These are phyloP conservation scores for Hypericum androsaemum DNA, from an alignment of 345 rosid species.

Conservation along the genomic window DNA sequence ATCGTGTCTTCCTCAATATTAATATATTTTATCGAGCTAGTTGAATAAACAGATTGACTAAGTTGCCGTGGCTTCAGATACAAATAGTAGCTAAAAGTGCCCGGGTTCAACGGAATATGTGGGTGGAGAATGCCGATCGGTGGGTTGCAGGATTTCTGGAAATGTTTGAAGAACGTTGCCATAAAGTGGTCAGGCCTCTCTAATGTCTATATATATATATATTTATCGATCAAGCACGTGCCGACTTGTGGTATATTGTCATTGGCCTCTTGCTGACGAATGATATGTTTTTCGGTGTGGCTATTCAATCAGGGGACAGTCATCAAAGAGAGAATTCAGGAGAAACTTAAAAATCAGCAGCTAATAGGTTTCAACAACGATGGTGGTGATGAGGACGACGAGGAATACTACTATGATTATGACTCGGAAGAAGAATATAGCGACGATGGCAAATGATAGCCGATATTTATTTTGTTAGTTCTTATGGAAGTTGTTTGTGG, in stretches of 20 bases:
- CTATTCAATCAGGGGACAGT: conserved; percentile 56
- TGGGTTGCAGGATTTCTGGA: conserved; percentile 98
- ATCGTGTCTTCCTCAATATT: background rate
- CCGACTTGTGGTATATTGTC: background rate
- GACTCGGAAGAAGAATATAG: conserved; percentile 37
- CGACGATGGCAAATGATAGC: conserved; percentile 31
- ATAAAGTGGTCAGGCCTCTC: conserved; percentile 68
- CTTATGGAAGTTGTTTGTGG: too few relatives aligned
- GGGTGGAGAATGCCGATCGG: conserved; percentile 98
- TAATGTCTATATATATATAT: too few relatives aligned
- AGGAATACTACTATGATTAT: conserved; percentile 9
- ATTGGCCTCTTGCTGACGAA: background rate
- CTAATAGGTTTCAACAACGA: conserved; percentile 15
- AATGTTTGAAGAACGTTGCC: conserved; percentile 98
- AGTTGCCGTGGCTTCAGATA: conserved; percentile 29
- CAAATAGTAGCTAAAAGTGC: conserved; percentile 49
- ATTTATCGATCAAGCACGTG: background rate
- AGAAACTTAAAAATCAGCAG: conserved; percentile 50
- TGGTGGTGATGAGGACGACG: conserved; percentile 11
- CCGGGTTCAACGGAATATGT: conserved; percentile 52
- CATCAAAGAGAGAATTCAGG: conserved; percentile 76
- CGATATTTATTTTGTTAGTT: too few relatives aligned
- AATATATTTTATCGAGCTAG: background rate
- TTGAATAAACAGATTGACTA: background rate
- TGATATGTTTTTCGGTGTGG: background rate